Percentiles rank a stretch among this genome's conserved stretches.
These are phyloP conservation scores for Incumbomyces lentus DNA, from an alignment of 2,329 filamentous ascomycete species.

Conservation along the genomic window DNA sequence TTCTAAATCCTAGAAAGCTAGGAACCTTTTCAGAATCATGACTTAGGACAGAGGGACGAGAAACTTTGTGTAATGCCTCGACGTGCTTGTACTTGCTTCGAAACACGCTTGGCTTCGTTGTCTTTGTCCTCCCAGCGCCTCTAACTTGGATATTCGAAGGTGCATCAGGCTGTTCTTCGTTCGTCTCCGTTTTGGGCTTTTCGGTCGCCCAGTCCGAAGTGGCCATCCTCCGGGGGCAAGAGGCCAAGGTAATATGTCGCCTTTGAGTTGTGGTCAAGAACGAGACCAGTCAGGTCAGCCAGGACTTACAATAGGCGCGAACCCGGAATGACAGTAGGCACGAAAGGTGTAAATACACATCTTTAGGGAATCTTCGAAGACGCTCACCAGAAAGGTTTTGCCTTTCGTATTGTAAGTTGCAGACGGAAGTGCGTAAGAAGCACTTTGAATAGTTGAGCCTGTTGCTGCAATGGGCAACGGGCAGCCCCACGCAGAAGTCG, in stretches of 20 bases:
- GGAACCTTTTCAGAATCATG: constrained; percentile 65
- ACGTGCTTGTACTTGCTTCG: constrained; percentile 75
- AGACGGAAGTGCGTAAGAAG: not conserved
- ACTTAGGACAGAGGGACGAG: constrained; percentile 70
- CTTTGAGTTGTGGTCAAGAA: not conserved
- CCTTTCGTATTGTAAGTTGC: not conserved
- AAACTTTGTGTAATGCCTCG: constrained; percentile 67
- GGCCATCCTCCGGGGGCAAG: no score
- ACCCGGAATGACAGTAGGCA: not conserved
- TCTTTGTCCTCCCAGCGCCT: not conserved
- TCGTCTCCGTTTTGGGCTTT: no score
- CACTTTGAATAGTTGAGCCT: constrained; percentile 5
- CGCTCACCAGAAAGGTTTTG: not conserved
- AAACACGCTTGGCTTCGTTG: constrained; percentile 8
- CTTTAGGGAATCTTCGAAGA: not conserved
- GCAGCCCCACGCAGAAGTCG: constrained; percentile 1
- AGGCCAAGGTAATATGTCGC: no score
- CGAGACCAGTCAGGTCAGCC: not conserved
- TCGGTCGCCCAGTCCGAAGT: no score
- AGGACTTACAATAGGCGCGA: not conserved
- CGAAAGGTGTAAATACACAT: not conserved
- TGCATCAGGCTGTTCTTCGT: no score
- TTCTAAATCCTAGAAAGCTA: constrained; percentile 87
- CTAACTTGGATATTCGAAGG: not conserved
- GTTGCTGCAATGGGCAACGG: constrained; percentile 1